A percentile compares a stretch with the other conserved stretches of the same genome.
Conservation (phyloP, 371 early-diverging fungal genomes). For the Mucor sp. region DNA sequence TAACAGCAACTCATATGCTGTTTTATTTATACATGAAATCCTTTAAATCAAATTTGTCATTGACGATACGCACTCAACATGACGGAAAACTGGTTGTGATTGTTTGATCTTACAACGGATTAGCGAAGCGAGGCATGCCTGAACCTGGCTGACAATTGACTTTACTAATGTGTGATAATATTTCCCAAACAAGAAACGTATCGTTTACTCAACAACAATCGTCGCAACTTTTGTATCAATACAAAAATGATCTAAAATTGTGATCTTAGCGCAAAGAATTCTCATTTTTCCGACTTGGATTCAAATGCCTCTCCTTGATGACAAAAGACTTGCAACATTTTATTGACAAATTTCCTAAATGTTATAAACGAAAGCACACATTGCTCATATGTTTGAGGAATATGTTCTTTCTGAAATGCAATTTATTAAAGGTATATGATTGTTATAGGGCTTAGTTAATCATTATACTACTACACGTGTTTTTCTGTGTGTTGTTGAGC, state of each 20-base stretch:
- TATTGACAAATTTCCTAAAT: not conserved
- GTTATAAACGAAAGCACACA: not conserved
- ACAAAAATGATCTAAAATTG: not conserved
- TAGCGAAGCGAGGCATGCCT: not conserved
- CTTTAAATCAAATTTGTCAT: not conserved
- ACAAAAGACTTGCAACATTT: not conserved
- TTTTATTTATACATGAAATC: not conserved
- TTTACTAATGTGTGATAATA: not conserved
- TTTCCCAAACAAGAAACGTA: not conserved
- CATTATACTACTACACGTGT: not conserved
- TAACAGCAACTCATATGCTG: not conserved
- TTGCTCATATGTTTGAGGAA: not conserved
- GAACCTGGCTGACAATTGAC: not conserved
- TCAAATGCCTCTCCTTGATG: not conserved
- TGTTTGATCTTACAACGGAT: not conserved
- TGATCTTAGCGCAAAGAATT: not conserved
- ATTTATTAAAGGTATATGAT: not conserved
- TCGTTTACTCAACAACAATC: not conserved
- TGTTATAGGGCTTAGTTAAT: not conserved
- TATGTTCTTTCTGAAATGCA: not conserved
- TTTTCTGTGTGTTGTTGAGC: constrained; percentile 1
- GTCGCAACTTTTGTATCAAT: not conserved
- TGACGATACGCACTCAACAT: not conserved
- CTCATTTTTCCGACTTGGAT: not conserved
- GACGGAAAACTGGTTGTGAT: not conserved